phyloP scores from a whole-genome alignment of 2,329 filamentous ascomycete genomes.

The Rhytidhysteron rufulum region DNA sequence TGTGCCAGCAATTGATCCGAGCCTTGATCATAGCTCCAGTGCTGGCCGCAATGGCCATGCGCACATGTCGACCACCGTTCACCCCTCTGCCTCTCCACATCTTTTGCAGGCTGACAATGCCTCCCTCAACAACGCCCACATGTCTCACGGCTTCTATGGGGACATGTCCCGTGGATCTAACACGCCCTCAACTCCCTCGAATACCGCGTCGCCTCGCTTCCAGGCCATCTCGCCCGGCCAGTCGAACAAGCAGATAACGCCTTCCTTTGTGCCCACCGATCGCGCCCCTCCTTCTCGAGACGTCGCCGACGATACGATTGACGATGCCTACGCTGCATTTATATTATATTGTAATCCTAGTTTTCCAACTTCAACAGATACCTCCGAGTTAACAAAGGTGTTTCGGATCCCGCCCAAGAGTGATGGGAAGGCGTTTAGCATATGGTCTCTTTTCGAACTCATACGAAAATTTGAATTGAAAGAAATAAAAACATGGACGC shows the following conservation, averaged over 20 bases:
- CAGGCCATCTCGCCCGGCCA: slow-evolving; percentile 31
- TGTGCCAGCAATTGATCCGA: slow-evolving; percentile 33
- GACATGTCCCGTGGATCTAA: slow-evolving; percentile 34
- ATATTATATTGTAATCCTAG: slow-evolving; percentile 89
- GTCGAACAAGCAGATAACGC: slow-evolving; percentile 22
- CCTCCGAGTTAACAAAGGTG: slow-evolving; percentile 65
- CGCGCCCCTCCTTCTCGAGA: slow-evolving; percentile 61
- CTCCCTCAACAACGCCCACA: slow-evolving; percentile 22
- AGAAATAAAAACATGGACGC: slow-evolving; percentile 90
- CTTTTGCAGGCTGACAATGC: slow-evolving; percentile 35
- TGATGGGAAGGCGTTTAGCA: slow-evolving; percentile 81
- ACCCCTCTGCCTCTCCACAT: slow-evolving; percentile 24
- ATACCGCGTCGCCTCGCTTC: slow-evolving; percentile 35
- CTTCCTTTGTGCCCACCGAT: slow-evolving; percentile 41
- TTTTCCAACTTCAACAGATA: slow-evolving; percentile 67
- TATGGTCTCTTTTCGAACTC: slow-evolving; percentile 71
- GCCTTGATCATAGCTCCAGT: slow-evolving; percentile 27
- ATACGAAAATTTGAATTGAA: slow-evolving; percentile 74
- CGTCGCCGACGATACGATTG: slow-evolving; percentile 67
- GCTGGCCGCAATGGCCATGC: slow-evolving; percentile 32
- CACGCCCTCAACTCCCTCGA: slow-evolving; percentile 34
- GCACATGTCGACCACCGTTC: slow-evolving; percentile 30
- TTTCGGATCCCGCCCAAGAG: slow-evolving; percentile 81
- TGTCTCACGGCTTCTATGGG: slow-evolving; percentile 33
- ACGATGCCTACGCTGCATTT: slow-evolving; percentile 78